Conservation (phyloP, 495 filamentous ascomycete genomes). For the Chaetomium fimeti region DNA sequence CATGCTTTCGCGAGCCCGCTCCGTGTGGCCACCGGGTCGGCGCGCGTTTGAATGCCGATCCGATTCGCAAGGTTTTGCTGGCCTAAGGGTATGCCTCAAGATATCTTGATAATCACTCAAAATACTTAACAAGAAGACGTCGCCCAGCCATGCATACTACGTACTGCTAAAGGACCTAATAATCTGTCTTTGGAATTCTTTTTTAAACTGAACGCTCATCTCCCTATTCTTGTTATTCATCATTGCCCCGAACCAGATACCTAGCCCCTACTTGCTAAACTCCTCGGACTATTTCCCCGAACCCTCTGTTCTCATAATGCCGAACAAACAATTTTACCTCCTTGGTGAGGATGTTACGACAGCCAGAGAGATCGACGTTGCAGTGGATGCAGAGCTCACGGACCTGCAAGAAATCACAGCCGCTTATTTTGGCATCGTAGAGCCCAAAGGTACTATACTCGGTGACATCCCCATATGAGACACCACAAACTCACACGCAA, state of each 20-base stretch:
- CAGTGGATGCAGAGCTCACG: neutral
- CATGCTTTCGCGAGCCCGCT: neutral
- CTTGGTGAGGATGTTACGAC: neutral
- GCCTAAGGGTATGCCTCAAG: neutral
- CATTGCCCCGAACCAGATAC: neutral
- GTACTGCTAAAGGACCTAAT: neutral
- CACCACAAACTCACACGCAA: neutral
- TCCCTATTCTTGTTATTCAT: neutral
- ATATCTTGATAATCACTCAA: neutral
- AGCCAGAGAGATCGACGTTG: neutral
- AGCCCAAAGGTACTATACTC: conserved; percentile 1
- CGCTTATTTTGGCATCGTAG: neutral
- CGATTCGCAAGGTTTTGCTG: neutral
- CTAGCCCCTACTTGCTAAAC: neutral
- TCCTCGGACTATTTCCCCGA: neutral
- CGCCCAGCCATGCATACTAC: neutral
- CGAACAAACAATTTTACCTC: neutral
- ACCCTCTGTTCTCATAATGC: neutral
- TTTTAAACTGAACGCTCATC: neutral
- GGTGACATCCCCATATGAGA: neutral
- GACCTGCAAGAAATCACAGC: neutral
- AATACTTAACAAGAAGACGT: neutral
- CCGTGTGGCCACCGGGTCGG: neutral
- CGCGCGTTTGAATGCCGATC: conserved; percentile 4
- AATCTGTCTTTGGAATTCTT: neutral